Base-by-base conservation (phyloP, 441 rosid genomes). In the Gossypium lobatum region DNA sequence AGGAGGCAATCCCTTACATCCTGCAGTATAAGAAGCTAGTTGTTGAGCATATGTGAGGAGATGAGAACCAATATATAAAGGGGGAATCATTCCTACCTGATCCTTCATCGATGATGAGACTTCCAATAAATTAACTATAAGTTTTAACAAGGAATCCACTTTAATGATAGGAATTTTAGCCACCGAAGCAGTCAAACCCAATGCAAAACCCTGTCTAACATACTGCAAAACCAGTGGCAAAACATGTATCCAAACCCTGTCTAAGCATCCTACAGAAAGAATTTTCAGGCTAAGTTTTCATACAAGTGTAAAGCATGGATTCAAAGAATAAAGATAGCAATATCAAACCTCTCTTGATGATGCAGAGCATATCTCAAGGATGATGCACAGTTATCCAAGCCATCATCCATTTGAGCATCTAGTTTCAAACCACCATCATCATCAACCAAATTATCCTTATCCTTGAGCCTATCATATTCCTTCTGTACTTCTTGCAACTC, bases 161-260 rank as follows among this genome's bases (percentile, higher is more conserved):
- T 82, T 83, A 81, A 95, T 81, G 81, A 85, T 74, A 52, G 92
- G 75, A 65, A 91, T 80, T 10, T 80, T 62, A 63, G 87, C 75
- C 77, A 91, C 72, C 74, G 85, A 74, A 69, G 88, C 78, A 14
- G 93, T 85, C 83, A 95, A 82, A 69, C 97, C 99, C 83, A 95
- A 83, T 2, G 98, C 93, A 87, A 93, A 95, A 54, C 98, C 98
- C 76, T 90, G 97, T 75, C 99, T 89, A 25, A 97, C 99, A 79
- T 91, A 93, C 96, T 93, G 85, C 82, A 82, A 75, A 64, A 26
- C 60, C 2, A 70, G 9, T 8, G n/a, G 3, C 2, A 64, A 39
- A 64, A 20, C 18, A 21, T 20, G 23, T 64, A 64, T 34, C 8
- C 39, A 6, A 34, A 34, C 39, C 39, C 39, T 34, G 39, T 34